These are phyloP conservation scores for Tanacetum coccineum DNA, from an alignment of 129 eudicot genomes.

Conservation along the genomic window DNA sequence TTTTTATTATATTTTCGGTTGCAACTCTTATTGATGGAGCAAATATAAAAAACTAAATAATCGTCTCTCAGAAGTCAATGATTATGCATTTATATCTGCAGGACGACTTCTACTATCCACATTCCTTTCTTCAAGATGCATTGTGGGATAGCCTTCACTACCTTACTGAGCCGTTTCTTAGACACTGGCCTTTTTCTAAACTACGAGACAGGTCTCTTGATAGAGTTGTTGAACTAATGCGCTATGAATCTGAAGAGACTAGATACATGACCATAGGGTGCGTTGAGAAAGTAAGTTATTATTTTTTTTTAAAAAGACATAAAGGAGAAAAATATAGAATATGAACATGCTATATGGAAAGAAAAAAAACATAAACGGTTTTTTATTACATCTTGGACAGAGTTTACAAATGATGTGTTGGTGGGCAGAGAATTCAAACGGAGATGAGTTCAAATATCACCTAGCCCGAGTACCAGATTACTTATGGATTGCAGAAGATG, in stretches of 20 bases:
- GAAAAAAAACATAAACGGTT: neutral
- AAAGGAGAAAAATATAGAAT: neutral
- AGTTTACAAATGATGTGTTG: conserved; percentile 87
- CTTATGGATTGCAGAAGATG: conserved; percentile 83
- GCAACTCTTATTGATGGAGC: too few relatives aligned
- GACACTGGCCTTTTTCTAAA: conserved; percentile 57
- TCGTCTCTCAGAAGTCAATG: neutral
- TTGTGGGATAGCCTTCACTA: conserved; percentile 62
- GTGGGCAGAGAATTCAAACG: conserved; percentile 68
- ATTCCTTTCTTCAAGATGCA: conserved; percentile 51
- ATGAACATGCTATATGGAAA: too few relatives aligned
- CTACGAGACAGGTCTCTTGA: conserved; percentile 41
- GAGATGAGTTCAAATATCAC: conserved; percentile 62
- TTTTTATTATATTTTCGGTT: too few relatives aligned
- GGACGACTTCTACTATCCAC: conserved; percentile 67
- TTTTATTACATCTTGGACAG: conserved; percentile 18
- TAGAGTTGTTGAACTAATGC: conserved; percentile 53
- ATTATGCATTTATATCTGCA: conserved; percentile 14
- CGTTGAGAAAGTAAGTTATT: conserved; percentile 46
- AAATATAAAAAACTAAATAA: too few relatives aligned
- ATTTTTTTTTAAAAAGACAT: too few relatives aligned
- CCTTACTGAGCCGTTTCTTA: conserved; percentile 51
- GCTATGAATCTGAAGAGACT: conserved; percentile 53
- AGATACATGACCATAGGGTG: conserved; percentile 67
- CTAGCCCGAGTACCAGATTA: conserved; percentile 69